A percentile compares a stretch with the other conserved stretches of the same genome.
Evolutionary conservation across 805 yeast genomes (phyloP).

Genomic region (Teunomyces funiuensis): DNA sequence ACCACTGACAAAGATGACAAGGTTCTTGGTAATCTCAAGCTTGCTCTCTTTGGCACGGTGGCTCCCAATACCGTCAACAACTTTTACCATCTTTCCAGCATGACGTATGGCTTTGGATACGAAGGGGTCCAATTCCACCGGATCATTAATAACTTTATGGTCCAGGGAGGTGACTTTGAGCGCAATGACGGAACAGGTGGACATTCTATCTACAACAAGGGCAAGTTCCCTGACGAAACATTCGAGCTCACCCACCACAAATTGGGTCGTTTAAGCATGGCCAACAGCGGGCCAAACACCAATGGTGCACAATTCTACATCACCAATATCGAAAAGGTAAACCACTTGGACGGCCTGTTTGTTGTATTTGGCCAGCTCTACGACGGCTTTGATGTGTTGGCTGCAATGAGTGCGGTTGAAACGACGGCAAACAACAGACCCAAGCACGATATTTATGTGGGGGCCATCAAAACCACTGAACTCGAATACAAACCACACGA

Average conservation of each 20-base stretch:
- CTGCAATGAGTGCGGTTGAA: conserved; percentile 1
- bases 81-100: conserved; percentile 30
- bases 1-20: conserved; percentile 10
- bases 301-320: conserved; percentile 26
- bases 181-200: conserved; percentile 18
- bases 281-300: conserved; percentile 23
- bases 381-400: conserved; percentile 23
- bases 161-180: conserved; percentile 40
- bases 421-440: background rate
- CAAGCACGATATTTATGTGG: background rate
- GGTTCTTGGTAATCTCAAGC: conserved; percentile 43
- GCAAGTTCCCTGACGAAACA: conserved; percentile 20
- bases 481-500: background rate
- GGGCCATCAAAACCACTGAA: conserved; percentile 13
- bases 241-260: conserved; percentile 23
- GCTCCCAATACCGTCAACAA: conserved; percentile 50
- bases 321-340: conserved; percentile 17
- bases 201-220: conserved; percentile 13
- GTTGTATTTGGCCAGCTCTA: conserved; percentile 30
- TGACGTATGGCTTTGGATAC: conserved; percentile 29
- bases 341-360: conserved; percentile 22
- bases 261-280: conserved; percentile 26
- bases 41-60: conserved; percentile 66
- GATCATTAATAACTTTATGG: conserved; percentile 34
- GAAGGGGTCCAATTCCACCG: conserved; percentile 30